Percentiles rank a stretch among this genome's conserved stretches.
Evolutionary conservation across 345 rosid genomes (phyloP).

Genomic region (Streptanthus diversifolius): DNA sequence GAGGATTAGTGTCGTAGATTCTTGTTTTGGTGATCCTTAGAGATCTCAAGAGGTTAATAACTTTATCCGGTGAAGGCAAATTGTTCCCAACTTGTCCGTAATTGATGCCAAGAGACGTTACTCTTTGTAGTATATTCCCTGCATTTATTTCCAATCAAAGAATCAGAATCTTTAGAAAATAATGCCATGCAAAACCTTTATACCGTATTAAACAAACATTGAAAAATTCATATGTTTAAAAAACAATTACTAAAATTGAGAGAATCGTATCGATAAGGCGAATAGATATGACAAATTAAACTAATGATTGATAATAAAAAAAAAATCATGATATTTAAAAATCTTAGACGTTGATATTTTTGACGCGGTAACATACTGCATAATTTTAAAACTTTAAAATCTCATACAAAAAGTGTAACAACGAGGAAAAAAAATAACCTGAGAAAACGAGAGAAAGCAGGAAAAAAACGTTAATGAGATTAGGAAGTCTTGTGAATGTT

Average conservation of each 20-base stretch:
- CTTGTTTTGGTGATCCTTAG: constrained; percentile 63
- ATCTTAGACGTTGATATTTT: no score
- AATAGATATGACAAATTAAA: neutral
- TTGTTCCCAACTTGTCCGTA: constrained; percentile 87
- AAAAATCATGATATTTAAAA: neutral
- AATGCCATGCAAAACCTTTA: neutral
- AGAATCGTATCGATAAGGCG: neutral
- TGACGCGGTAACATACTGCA: neutral
- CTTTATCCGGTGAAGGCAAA: constrained; percentile 69
- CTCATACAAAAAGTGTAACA: neutral
- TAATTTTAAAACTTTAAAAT: neutral
- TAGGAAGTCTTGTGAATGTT: constrained; percentile 33
- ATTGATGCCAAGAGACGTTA: constrained; percentile 69
- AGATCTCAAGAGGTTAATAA: constrained; percentile 60
- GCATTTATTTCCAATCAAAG: constrained; percentile 14
- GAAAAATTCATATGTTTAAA: neutral
- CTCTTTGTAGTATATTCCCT: constrained; percentile 50
- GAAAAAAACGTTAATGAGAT: constrained; percentile 37
- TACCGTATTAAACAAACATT: neutral
- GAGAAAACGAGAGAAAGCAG: constrained; percentile 38
- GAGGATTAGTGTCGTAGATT: constrained; percentile 88
- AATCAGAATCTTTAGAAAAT: neutral
- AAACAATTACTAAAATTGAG: neutral
- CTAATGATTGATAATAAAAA: neutral
- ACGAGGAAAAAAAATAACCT: constrained; percentile 35